phyloP scores from a whole-genome alignment of 2,329 filamentous ascomycete genomes.

The Colletotrichum simmondsii region DNA sequence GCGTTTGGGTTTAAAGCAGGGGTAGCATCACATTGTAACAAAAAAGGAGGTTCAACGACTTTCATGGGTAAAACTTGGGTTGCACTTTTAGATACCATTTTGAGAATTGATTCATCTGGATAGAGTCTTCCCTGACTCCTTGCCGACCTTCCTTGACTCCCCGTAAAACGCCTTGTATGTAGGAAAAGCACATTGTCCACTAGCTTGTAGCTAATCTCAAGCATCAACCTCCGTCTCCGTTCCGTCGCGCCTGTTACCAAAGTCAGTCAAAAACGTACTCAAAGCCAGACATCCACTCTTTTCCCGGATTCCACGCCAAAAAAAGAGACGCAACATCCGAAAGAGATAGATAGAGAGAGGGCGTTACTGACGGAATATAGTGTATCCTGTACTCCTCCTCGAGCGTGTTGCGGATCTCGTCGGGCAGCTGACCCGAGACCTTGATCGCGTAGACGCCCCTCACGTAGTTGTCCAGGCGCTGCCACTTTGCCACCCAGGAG shows the following conservation, averaged over 20 bases:
- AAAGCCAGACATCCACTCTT: too few species aligned
- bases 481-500: constrained; percentile 98
- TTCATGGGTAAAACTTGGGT: neutral
- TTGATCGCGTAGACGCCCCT: constrained; percentile 94
- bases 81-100: constrained; percentile 43
- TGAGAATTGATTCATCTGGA: constrained; percentile 29
- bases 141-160: constrained; percentile 13
- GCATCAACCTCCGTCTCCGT: constrained; percentile 62
- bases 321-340: neutral
- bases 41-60: neutral
- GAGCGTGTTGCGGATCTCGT: constrained; percentile 70
- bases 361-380: constrained; percentile 72
- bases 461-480: constrained; percentile 89
- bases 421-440: constrained; percentile 83
- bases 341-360: neutral
- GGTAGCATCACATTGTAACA: neutral
- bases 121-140: constrained; percentile 27
- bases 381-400: constrained; percentile 72
- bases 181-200: constrained; percentile 26
- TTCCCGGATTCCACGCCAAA: neutral
- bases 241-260: constrained; percentile 60
- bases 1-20: constrained; percentile 20
- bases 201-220: constrained; percentile 38
- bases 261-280: constrained; percentile 15
- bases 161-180: constrained; percentile 43